Base-by-base conservation (phyloP, 1,284 basidiomycete genomes). In the Ganoderma sp. region DNA sequence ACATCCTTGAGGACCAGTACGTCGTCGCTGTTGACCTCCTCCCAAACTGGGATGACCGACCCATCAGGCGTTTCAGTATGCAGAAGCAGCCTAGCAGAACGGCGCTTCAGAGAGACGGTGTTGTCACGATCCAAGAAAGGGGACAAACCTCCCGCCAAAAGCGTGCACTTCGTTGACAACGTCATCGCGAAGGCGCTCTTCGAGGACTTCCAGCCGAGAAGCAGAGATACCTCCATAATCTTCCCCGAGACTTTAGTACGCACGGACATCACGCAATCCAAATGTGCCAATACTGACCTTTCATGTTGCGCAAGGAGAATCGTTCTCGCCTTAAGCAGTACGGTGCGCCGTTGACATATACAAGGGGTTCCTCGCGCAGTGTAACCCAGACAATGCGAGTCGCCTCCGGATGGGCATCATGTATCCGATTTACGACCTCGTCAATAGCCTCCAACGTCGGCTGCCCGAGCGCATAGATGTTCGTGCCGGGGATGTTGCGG, bases 201-300 rank as follows among this genome's bases (percentile, higher is more conserved):
- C 98, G 19, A 98, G 84, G 2, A 93, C 86, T 77, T 98, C 97
- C 57, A 98, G 81, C 19, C 97, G 88, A 28, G 90, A 89, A 7
- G 94, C 88, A 0, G 96, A 97, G 59, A 99, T 98, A 6, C 96
- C 96, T 54, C 94, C 93, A 79, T 95, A 97, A 79, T 97, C 95
- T 94, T 72, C 8, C 65, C 8, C 28, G 15, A 34, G 59, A 7
- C 25, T 56, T 70, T 22, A 74, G 60, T 45, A 67, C n/a, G 37
- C 37, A 43, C 62, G 17, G 8, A 22, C 50, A 22, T 12, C 3
- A 37, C 32, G 6, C 5, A 7, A 2, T 48, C 8, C 9, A 1
- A 22, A 4, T 22, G 60, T 43, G 45, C 10, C 15, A 34, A 14
- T n/a, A 39, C 69, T 41, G 25, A 90, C 92, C 91, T 84, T 93